Percentiles rank a stretch among this genome's conserved stretches.
Conservation (phyloP, 306 rosid species). For the Hippophae tibetana region DNA sequence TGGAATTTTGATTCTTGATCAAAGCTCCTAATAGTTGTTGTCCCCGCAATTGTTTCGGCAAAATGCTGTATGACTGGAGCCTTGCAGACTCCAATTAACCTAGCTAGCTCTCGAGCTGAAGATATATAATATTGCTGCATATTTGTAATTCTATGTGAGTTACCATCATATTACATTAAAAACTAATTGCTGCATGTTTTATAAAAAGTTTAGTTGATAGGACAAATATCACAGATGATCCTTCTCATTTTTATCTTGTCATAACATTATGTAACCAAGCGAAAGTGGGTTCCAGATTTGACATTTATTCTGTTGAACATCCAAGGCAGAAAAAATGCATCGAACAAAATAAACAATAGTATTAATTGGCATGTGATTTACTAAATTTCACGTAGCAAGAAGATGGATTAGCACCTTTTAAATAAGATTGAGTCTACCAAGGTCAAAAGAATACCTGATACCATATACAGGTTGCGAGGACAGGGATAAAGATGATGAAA, state of each 20-base stretch:
- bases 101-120: slow-evolving; percentile 57
- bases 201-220: too few species aligned
- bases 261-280: too few species aligned
- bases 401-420: background rate
- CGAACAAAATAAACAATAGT: background rate
- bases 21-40: slow-evolving; percentile 67
- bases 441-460: slow-evolving; percentile 44
- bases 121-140: slow-evolving; percentile 65
- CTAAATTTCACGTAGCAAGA: background rate
- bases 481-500: slow-evolving; percentile 55
- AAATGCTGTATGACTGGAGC: slow-evolving; percentile 79
- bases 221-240: too few species aligned
- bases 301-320: background rate
- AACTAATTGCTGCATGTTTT: background rate
- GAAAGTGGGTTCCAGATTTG: too few species aligned
- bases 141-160: background rate
- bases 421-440: background rate
- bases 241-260: too few species aligned
- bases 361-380: too few species aligned
- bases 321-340: background rate
- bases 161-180: background rate
- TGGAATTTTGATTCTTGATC: slow-evolving; percentile 55
- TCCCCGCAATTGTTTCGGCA: slow-evolving; percentile 66
- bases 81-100: slow-evolving; percentile 71
- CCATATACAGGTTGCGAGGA: slow-evolving; percentile 48